Evolutionary conservation across 164 flowering plant genomes (phyloP), one percentile per base, ranked within the genome.

Genomic region (Umbellularia californica): DNA sequence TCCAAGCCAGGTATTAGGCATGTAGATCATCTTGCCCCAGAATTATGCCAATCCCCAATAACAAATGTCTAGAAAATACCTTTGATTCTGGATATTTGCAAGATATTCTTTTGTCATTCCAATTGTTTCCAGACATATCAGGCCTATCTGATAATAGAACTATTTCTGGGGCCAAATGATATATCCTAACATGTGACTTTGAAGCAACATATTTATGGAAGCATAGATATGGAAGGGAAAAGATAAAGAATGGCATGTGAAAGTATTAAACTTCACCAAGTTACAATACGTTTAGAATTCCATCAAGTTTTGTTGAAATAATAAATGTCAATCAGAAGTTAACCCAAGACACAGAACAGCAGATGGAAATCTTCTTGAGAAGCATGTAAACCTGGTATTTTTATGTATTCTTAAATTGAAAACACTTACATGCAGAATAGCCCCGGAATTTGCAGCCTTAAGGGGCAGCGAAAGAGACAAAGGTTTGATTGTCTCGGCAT

Each of bases 351-450:
- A 3, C 25, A 50, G 12, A 41, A 62, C 41, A 10, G 20, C 20
- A 3, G 58, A 22, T 13, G 58, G 23, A 30, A 14, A 33, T 58
- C 28, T 28, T 0, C 58, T 13, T 52, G 58, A 13, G 58, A 52
- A 52, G 14, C 19, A 13, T 52, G 58, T 52, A 52, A 52, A 52
- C 14, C 17, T 52, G 17, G 14, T 0, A 52, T 52, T 52, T 17
- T 52, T 52, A 17, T 52, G 24, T 25, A 58, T 28, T 58, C 62
- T 60, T 27, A 63, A 55, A 55, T 22, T 24, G 70, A 65, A 76
- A 75, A 70, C 24, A 70, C 93, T 83, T 33, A 95, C 99, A 86
- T 95, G 96, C 72, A 95, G 76, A 77, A 89, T 69, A 72, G 90
- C 86, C 5, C 86, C 85, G 24, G 90, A 87, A 55, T 83, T 83